Percentiles rank a stretch among this genome's conserved stretches.
Evolutionary conservation across 441 rosid species (phyloP).

Genomic region (Pelargonium australe): DNA sequence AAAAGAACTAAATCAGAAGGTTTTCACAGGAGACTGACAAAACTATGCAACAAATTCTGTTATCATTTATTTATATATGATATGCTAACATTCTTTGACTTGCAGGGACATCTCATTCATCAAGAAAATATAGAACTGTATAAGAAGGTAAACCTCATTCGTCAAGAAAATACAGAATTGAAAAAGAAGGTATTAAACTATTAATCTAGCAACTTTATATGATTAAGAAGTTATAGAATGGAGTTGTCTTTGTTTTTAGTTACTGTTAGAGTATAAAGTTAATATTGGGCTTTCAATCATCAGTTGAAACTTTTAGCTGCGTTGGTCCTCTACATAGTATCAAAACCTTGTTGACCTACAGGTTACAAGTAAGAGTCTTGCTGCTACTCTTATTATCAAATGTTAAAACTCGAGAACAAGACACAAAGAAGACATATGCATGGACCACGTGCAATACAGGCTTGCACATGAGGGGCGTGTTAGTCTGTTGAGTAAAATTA

Average conservation of each 20-base stretch:
- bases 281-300: no score
- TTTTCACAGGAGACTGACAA: constrained; percentile 21
- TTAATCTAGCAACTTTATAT: neutral
- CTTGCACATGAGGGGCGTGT: no score
- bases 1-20: constrained; percentile 68
- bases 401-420: no score
- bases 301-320: no score
- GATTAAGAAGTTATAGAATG: neutral
- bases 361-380: no score
- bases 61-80: neutral
- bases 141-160: constrained; percentile 42
- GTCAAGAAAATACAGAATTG: constrained; percentile 54
- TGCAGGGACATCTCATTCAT: constrained; percentile 55
- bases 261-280: neutral
- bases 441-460: no score
- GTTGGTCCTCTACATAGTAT: no score
- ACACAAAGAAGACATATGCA: no score
- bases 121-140: constrained; percentile 58
- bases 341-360: no score
- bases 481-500: no score
- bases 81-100: constrained; percentile 13
- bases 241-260: neutral
- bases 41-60: constrained; percentile 6
- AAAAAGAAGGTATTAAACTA: constrained; percentile 51
- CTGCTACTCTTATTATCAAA: no score